Conservation (phyloP, 768 basidiomycete species). For the Exidia glandulosa region DNA sequence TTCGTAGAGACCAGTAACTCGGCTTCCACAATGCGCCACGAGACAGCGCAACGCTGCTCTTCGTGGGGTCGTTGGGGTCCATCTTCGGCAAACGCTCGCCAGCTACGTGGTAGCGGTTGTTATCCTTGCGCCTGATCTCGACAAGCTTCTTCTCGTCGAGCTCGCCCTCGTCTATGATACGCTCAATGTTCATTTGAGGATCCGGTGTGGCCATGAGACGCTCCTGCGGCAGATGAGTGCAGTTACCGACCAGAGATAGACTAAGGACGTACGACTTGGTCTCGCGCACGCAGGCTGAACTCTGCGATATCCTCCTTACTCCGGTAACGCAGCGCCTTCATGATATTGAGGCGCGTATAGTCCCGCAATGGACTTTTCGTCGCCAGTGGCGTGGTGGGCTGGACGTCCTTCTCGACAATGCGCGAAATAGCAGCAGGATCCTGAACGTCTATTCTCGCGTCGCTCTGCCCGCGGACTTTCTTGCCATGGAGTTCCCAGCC, state of each 20-base stretch:
- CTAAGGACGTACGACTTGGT: background rate
- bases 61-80: background rate
- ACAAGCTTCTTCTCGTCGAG: background rate
- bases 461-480: conserved; percentile 7
- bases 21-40: background rate
- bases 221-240: background rate
- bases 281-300: background rate
- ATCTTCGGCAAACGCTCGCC: background rate
- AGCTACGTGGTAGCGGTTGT: background rate
- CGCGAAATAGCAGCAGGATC: background rate
- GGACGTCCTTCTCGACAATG: background rate
- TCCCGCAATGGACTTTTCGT: background rate
- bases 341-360: conserved; percentile 9
- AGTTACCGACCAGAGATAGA: background rate
- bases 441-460: background rate
- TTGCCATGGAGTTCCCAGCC: conserved; percentile 57
- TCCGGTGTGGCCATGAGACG: background rate
- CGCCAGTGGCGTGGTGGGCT: background rate
- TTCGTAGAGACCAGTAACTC: background rate
- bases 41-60: background rate
- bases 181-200: background rate
- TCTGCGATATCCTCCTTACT: background rate
- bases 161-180: background rate
- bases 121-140: background rate
- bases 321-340: conserved; percentile 12